Evolutionary conservation across 2,329 filamentous ascomycete genomes (phyloP), one percentile per base, ranked within the genome.

Genomic region (Colletotrichum kahawae): DNA sequence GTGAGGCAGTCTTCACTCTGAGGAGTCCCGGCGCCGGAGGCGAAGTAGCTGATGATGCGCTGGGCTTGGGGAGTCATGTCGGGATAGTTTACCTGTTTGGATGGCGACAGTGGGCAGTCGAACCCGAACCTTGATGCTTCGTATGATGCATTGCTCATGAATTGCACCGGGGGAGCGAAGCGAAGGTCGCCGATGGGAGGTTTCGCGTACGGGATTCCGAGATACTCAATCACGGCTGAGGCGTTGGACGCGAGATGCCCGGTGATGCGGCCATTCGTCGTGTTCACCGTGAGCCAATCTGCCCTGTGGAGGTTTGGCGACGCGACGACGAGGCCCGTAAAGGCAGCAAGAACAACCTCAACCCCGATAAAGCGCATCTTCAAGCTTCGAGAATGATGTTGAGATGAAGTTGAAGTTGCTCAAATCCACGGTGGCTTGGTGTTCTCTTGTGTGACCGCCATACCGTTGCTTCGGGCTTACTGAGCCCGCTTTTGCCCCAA

Each of bases 1-100:
- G 81, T 82, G 12, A 87, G 74, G 34, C 84, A 86, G 70, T 86
- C 84, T 68, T 86, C 84, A 66, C 80, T 79, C 60, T 80, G 75
- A 5, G 79, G 71, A 14, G 80, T 80, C 9, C 79, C 79, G 0
- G 72, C 68, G 2, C 29, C 38, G 3, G 72, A 74, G 7, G 72
- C 72, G 33, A 74, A 74, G 27, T 69, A 75, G 8, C 57, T 36
- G 21, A 82, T 69, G 48, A 80, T 78, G 4, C 71, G 77, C 74
- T 79, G 82, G 0, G 82, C 80, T 71, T 83, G 82, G 7, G 81
- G 77, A 6, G 80, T 83, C 63, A 83, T 79, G 16, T 76, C 78
- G 0, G 79, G 81, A 31, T 79, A 80, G 56, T 79, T 69, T n/a
- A 81, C 74, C 1, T 79, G 72, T 12, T 74, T 74, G 9, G 78